phyloP scores from a whole-genome alignment of 345 rosid species.

The Orychophragmus violaceus region DNA sequence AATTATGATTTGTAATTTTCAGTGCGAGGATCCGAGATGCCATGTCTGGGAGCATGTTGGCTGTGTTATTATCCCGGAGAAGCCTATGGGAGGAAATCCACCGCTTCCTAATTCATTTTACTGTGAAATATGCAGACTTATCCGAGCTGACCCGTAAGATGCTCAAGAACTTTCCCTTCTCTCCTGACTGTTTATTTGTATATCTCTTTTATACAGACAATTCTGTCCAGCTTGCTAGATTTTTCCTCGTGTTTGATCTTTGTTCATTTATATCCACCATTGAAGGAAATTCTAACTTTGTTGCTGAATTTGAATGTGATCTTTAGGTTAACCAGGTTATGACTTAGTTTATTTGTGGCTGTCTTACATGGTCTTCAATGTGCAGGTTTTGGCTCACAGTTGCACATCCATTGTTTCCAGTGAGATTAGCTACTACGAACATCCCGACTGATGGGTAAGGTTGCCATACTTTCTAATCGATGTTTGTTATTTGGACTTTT shows the following conservation, averaged over 20 bases:
- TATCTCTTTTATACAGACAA: not conserved
- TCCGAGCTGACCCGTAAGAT: constrained; percentile 94
- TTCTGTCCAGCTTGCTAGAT: not conserved
- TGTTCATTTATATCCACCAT: not conserved
- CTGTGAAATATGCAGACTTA: constrained; percentile 87
- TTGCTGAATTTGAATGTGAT: not conserved
- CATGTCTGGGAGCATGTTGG: constrained; percentile 73
- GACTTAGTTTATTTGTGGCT: not conserved
- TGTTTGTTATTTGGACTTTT: not conserved
- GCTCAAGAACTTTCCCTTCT: not conserved
- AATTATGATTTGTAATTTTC: constrained; percentile 12
- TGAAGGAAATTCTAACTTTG: not conserved
- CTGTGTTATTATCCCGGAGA: constrained; percentile 76
- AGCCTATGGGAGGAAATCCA: constrained; percentile 54
- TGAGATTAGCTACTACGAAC: constrained; percentile 46
- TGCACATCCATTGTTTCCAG: constrained; percentile 59
- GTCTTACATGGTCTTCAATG: constrained; percentile 10
- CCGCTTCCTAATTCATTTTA: constrained; percentile 63
- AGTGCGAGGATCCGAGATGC: constrained; percentile 86
- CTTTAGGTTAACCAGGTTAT: not conserved
- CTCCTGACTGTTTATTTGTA: not conserved
- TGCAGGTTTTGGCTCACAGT: constrained; percentile 71
- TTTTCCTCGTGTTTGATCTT: not conserved
- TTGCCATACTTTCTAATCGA: not conserved
- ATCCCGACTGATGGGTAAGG: constrained; percentile 84